A percentile compares a stretch with the other conserved stretches of the same genome.
Evolutionary conservation across 768 basidiomycete genomes (phyloP).

Genomic region (Amanita polypyramis): DNA sequence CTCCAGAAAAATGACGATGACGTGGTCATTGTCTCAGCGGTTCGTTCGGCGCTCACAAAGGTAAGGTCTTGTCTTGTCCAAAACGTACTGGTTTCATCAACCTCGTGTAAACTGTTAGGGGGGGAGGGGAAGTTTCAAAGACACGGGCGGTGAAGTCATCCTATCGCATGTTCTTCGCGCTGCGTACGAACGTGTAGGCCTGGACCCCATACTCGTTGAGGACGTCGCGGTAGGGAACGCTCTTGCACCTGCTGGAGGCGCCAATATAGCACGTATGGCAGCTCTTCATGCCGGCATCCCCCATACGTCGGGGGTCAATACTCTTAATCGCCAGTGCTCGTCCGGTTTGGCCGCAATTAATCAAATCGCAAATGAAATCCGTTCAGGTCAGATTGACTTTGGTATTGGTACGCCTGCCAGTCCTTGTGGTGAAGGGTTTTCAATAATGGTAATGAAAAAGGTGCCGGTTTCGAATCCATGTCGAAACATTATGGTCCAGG

Average conservation of each 20-base stretch:
- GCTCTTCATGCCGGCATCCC: slow-evolving; percentile 82
- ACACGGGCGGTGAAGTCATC: slow-evolving; percentile 76
- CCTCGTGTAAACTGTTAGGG: slow-evolving; percentile 30
- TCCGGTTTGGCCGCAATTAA: slow-evolving; percentile 76
- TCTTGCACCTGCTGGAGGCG: slow-evolving; percentile 79
- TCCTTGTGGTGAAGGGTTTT: slow-evolving; percentile 1
- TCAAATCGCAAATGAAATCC: slow-evolving; percentile 75
- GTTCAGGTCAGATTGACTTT: slow-evolving; percentile 73
- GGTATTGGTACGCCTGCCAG: slow-evolving; percentile 58
- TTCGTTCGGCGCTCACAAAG: slow-evolving; percentile 90
- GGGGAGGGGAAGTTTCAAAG: slow-evolving; percentile 85
- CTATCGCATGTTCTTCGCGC: slow-evolving; percentile 69
- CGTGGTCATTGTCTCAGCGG: slow-evolving; percentile 83
- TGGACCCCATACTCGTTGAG: slow-evolving; percentile 77
- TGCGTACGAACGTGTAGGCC: slow-evolving; percentile 51
- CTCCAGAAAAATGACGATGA: slow-evolving; percentile 73
- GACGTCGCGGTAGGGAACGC: slow-evolving; percentile 85
- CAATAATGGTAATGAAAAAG: slow-evolving; percentile 22
- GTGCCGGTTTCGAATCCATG: slow-evolving; percentile 89
- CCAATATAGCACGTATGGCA: slow-evolving; percentile 76
- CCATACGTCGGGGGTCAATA: slow-evolving; percentile 60
- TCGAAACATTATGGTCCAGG: slow-evolving; percentile 60
- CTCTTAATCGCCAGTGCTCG: slow-evolving; percentile 87
- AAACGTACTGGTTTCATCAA: background rate
- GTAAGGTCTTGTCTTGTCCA: slow-evolving; percentile 27